Conservation (phyloP, 192 early-diverging fungal species). For the Umbelopsis sp. region DNA sequence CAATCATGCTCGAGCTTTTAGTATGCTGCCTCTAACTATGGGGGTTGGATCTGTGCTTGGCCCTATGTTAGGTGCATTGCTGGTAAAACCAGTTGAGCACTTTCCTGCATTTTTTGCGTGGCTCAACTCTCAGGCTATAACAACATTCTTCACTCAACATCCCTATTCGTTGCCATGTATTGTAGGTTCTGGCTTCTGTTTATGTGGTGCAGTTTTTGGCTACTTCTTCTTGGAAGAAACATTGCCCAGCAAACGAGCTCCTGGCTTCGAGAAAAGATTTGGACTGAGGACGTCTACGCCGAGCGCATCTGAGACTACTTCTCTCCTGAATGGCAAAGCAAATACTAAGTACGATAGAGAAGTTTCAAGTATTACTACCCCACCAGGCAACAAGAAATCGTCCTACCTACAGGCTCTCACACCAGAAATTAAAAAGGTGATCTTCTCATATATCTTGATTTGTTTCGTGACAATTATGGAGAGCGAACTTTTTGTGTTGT, state of each 20-base stretch:
- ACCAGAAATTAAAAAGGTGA: constrained; percentile 11
- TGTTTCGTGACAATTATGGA: background rate
- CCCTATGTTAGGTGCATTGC: constrained; percentile 63
- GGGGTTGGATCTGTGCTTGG: constrained; percentile 56
- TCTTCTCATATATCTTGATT: constrained; percentile 2
- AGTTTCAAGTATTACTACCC: too few species aligned
- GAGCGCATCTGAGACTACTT: background rate
- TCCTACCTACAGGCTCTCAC: background rate
- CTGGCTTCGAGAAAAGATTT: constrained; percentile 4
- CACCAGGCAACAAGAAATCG: background rate
- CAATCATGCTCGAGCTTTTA: constrained; percentile 64
- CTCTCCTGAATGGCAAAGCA: background rate
- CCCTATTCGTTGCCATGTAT: constrained; percentile 74
- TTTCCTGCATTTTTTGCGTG: constrained; percentile 49
- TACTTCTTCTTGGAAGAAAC: constrained; percentile 54
- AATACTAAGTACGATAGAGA: background rate
- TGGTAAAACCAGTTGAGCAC: constrained; percentile 57
- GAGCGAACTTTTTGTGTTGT: background rate
- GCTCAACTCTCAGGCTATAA: background rate
- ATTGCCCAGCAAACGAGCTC: background rate
- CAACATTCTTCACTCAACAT: constrained; percentile 45
- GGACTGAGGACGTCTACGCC: background rate
- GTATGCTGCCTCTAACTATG: constrained; percentile 59
- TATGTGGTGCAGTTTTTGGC: constrained; percentile 54
- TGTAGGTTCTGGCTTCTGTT: constrained; percentile 50